Evolutionary conservation across 345 rosid genomes (phyloP), one percentile per base, ranked within the genome.

Genomic region (Murraya paniculata): DNA sequence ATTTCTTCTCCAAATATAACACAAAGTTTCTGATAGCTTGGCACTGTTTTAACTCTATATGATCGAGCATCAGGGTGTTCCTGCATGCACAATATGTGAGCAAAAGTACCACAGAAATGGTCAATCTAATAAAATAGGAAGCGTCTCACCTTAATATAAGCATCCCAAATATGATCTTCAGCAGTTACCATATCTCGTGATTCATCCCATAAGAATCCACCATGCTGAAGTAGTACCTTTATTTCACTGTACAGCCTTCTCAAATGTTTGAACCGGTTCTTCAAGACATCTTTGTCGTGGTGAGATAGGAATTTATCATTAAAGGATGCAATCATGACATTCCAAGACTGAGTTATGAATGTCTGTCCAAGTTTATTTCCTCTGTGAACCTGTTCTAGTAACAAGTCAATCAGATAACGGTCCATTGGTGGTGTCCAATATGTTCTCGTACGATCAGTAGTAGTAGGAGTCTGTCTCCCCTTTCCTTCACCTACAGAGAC

Each of bases 401-500:
- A 84, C 87, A 92, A 87, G 48, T 92, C 96, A 82, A 94, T 85
- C 72, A 94, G 86, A 82, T 84, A 83, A 53, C 87, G 90, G 80
- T 92, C 98, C 98, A 94, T 94, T n/a, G 91, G 97, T 5, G 95
- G 93, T 0, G 96, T 91, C 97, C 97, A 92, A 79, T 87, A 91
- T 30, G 97, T 94, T 83, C 98, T 85, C 1, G 90, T 89, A 39
- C 98, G 94, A 79, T 91, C 94, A 77, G 77, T 41, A 74, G 61
- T 71, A 74, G 39, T 41, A n/a, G 82, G 72, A 73, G 68, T 80
- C 39, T 78, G 85, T 64, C 77, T 83, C 38, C 74, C 86, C 74
- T 85, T 94, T 79, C 71, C 82, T 73, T 84, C 89, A 62, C 84
- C 94, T 86, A 73, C 75, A 80, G 28, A 72, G 64, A 75, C 33